Percentiles rank a stretch among this genome's conserved stretches.
phyloP scores from a whole-genome alignment of 2,329 filamentous ascomycete species.

The Paramyrothecium roridum region DNA sequence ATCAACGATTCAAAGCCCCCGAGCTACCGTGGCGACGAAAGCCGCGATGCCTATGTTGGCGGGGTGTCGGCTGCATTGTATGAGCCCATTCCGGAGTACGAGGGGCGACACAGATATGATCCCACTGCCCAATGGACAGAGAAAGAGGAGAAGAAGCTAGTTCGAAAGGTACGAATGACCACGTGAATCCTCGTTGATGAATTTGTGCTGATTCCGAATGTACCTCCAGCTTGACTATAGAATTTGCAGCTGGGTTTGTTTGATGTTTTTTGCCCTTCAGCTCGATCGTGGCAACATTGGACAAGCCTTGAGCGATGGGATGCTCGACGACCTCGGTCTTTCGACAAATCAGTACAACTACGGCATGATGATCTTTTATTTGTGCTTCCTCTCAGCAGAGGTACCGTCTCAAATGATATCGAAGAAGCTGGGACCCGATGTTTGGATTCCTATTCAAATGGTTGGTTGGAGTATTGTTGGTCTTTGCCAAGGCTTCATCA shows the following conservation, averaged over 20 bases:
- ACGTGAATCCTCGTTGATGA: not conserved
- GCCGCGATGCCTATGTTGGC: not conserved
- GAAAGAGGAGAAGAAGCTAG: constrained; percentile 52
- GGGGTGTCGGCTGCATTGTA: constrained; percentile 24
- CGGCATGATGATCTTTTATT: constrained; percentile 46
- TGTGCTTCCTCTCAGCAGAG: constrained; percentile 48
- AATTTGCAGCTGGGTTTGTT: constrained; percentile 34
- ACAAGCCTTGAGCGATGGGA: constrained; percentile 30
- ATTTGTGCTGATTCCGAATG: not conserved
- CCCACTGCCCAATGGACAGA: constrained; percentile 53
- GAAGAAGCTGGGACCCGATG: constrained; percentile 46
- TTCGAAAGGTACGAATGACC: constrained; percentile 40
- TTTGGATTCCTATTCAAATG: constrained; percentile 47
- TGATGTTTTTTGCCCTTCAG: constrained; percentile 52
- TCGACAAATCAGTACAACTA: constrained; percentile 41
- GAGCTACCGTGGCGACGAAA: not conserved
- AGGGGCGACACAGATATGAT: constrained; percentile 58
- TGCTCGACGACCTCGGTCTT: constrained; percentile 30
- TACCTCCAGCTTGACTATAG: constrained; percentile 21
- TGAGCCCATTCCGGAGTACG: constrained; percentile 51
- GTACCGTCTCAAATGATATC: constrained; percentile 50
- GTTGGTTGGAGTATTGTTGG: constrained; percentile 29
- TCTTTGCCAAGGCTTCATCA: constrained; percentile 27
- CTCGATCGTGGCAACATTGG: constrained; percentile 32
- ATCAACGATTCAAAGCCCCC: not conserved